These are phyloP conservation scores for Mallotus repandus DNA, from an alignment of 441 rosid genomes.

Conservation along the genomic window DNA sequence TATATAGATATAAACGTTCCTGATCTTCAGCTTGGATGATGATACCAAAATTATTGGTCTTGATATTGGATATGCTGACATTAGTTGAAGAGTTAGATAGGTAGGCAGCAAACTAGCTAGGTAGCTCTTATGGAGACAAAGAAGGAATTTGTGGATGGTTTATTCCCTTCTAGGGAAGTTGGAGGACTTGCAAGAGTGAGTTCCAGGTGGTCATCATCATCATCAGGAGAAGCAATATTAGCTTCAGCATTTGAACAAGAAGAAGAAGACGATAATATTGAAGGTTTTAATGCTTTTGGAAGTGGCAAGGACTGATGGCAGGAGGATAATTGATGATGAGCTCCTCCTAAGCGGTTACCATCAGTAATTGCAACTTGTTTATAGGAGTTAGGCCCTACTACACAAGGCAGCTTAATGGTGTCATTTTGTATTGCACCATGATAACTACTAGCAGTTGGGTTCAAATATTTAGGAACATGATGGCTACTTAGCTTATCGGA, in stretches of 20 bases:
- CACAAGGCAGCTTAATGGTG: slow-evolving; percentile 4
- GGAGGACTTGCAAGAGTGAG: slow-evolving; percentile 58
- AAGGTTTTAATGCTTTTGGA: slow-evolving; percentile 15
- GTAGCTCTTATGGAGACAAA: slow-evolving; percentile 45
- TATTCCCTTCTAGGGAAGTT: slow-evolving; percentile 28
- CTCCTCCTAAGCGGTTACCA: not conserved
- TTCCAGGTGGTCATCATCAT: slow-evolving; percentile 42
- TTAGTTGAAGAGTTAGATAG: not conserved
- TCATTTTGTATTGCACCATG: not conserved
- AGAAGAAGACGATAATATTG: not conserved
- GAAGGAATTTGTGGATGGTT: slow-evolving; percentile 28
- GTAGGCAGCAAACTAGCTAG: slow-evolving; percentile 1
- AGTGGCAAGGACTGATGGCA: slow-evolving; percentile 14
- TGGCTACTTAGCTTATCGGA: slow-evolving; percentile 18
- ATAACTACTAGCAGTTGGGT: not conserved
- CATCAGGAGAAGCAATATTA: not conserved
- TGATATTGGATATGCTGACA: not conserved
- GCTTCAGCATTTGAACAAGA: slow-evolving; percentile 17
- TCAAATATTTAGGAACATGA: not conserved
- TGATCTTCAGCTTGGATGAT: not conserved
- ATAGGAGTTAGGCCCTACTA: slow-evolving; percentile 1
- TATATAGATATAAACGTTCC: not conserved
- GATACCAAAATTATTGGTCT: no score
- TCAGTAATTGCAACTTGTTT: not conserved
- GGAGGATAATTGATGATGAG: slow-evolving; percentile 17